These are phyloP conservation scores for Pilasporangium apinafurcum DNA, from an alignment of 352 stramenopile species.

Conservation along the genomic window DNA sequence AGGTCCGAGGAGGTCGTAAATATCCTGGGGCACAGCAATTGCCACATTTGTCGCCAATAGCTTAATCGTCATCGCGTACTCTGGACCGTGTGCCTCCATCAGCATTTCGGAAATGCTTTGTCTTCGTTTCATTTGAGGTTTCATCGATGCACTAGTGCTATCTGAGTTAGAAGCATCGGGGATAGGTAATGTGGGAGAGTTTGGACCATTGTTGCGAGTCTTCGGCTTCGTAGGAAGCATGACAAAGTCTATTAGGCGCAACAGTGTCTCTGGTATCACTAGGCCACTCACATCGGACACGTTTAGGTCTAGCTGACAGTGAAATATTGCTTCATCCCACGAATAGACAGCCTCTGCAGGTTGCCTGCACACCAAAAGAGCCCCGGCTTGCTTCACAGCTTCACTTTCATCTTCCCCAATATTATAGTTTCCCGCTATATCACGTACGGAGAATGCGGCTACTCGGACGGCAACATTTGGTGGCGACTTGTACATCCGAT, in stretches of 20 bases:
- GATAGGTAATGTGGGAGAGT: too few species aligned
- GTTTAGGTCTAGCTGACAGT: conserved; percentile 40
- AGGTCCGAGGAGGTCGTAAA: conserved; percentile 25
- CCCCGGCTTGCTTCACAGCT: too few species aligned
- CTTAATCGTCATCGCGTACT: conserved; percentile 41
- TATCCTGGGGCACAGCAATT: conserved; percentile 49
- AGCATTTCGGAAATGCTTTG: conserved; percentile 55
- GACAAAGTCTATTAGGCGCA: conserved; percentile 51
- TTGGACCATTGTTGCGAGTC: too few species aligned
- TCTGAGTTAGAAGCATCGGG: too few species aligned
- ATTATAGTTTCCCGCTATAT: conserved; percentile 1
- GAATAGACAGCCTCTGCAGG: conserved; percentile 44
- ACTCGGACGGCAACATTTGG: conserved; percentile 8
- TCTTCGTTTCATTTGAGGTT: conserved; percentile 8
- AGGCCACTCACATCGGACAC: conserved; percentile 45
- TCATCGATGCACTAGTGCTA: too few species aligned
- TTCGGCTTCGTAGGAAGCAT: conserved; percentile 18
- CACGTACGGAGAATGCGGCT: conserved; percentile 7
- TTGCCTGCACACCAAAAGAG: conserved; percentile 31
- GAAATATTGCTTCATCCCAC: conserved; percentile 40
- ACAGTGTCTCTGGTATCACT: conserved; percentile 39
- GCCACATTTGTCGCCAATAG: conserved; percentile 38
- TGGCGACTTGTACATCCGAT: conserved; percentile 4
- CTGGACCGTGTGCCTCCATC: conserved; percentile 24
- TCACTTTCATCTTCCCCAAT: neutral